phyloP scores from a whole-genome alignment of 2,329 filamentous ascomycete genomes.

The Oidium heveae region DNA sequence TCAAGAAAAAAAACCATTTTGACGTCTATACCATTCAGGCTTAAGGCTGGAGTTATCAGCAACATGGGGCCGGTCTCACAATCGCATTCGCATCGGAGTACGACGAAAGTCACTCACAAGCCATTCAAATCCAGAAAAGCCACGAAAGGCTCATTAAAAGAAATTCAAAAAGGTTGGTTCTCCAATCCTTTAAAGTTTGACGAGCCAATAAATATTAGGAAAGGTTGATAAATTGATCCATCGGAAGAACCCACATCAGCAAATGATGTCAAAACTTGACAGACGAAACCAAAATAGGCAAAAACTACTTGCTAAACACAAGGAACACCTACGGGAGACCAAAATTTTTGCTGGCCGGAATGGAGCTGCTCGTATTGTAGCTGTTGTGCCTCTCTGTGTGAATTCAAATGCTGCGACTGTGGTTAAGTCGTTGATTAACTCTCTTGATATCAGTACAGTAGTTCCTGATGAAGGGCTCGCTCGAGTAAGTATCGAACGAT shows the following conservation, averaged over 20 bases:
- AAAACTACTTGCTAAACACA: slow-evolving; percentile 58
- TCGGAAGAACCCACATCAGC: slow-evolving; percentile 79
- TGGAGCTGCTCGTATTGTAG: slow-evolving; percentile 69
- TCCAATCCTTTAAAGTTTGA: too few relatives aligned
- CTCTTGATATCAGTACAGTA: slow-evolving; percentile 52
- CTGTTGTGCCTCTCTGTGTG: slow-evolving; percentile 59
- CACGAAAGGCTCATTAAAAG: too few relatives aligned
- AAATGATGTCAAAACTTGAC: slow-evolving; percentile 93
- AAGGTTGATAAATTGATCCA: slow-evolving; percentile 50
- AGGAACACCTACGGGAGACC: slow-evolving; percentile 53
- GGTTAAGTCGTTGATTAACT: slow-evolving; percentile 45
- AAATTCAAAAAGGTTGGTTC: too few relatives aligned
- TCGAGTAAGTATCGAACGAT: slow-evolving; percentile 56
- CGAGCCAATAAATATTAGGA: too few relatives aligned
- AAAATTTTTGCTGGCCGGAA: slow-evolving; percentile 69
- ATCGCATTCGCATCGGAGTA: too few relatives aligned
- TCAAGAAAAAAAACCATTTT: too few relatives aligned
- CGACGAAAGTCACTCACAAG: too few relatives aligned
- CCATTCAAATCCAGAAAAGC: too few relatives aligned
- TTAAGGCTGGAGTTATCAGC: too few relatives aligned
- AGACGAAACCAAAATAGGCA: slow-evolving; percentile 88
- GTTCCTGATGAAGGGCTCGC: slow-evolving; percentile 30
- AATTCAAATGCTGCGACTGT: slow-evolving; percentile 43
- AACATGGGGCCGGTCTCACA: too few relatives aligned
- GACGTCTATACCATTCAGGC: too few relatives aligned